phyloP scores from a whole-genome alignment of 129 eudicot genomes.

The Flaveria bidentis region DNA sequence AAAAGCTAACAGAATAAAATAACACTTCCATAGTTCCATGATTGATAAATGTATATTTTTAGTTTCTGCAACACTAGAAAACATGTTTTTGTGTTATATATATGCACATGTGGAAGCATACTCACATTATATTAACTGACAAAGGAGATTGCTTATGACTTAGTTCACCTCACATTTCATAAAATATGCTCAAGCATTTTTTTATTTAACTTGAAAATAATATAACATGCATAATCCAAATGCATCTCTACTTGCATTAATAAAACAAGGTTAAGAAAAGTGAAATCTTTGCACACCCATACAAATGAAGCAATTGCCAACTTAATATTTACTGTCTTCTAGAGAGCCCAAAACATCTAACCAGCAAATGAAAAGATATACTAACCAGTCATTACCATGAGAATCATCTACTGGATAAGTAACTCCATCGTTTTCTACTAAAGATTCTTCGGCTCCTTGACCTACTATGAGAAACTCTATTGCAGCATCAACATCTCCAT shows the following conservation, averaged over 20 bases:
- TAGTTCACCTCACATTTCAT: neutral
- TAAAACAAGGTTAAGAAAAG: neutral
- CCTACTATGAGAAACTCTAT: constrained; percentile 78
- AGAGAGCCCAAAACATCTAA: constrained; percentile 5
- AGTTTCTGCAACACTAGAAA: no score
- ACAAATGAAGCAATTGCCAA: constrained; percentile 1
- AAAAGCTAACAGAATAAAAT: neutral
- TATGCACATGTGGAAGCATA: no score
- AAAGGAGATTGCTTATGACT: neutral
- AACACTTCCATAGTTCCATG: neutral
- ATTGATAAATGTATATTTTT: neutral
- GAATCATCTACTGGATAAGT: constrained; percentile 37
- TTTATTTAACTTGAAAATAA: neutral
- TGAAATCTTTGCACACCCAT: neutral
- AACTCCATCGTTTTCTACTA: constrained; percentile 36
- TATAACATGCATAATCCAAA: neutral
- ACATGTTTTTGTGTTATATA: no score
- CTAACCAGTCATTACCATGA: constrained; percentile 62
- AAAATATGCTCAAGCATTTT: neutral
- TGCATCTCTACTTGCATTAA: neutral
- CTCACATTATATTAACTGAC: no score
- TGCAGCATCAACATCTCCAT: constrained; percentile 87
- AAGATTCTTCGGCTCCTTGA: constrained; percentile 49
- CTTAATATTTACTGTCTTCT: neutral
- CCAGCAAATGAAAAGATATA: constrained; percentile 36